Percentiles rank a stretch among this genome's conserved stretches.
phyloP scores from a whole-genome alignment of 31 red algal genomes.

The Asparagopsis taxiformis region DNA sequence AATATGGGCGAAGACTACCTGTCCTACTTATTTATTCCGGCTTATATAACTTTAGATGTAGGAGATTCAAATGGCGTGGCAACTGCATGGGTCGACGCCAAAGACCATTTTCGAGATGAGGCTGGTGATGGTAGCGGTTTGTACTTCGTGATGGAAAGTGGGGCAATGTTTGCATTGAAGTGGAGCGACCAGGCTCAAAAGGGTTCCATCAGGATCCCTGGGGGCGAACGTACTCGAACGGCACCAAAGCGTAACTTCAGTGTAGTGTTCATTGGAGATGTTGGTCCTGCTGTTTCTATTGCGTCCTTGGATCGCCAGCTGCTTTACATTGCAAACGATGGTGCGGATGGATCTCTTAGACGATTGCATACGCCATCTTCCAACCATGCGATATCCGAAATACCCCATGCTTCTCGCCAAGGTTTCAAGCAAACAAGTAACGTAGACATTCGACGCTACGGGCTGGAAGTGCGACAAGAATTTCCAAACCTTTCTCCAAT shows the following conservation, averaged over 20 bases:
- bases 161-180: slow-evolving; percentile 38
- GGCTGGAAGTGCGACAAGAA: slow-evolving; percentile 68
- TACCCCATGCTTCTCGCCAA: not conserved
- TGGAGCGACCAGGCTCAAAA: slow-evolving; percentile 29
- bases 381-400: not conserved
- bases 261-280: slow-evolving; percentile 65
- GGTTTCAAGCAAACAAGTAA: no score
- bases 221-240: slow-evolving; percentile 27
- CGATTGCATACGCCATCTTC: slow-evolving; percentile 23
- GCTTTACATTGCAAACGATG: slow-evolving; percentile 63
- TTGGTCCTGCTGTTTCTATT: slow-evolving; percentile 61
- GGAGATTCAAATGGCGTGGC: slow-evolving; percentile 38
- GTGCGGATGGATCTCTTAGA: slow-evolving; percentile 66
- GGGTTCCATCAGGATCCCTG: slow-evolving; percentile 49
- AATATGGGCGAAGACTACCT: slow-evolving; percentile 39
- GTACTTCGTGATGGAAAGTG: slow-evolving; percentile 72
- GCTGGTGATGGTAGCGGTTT: slow-evolving; percentile 17
- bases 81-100: slow-evolving; percentile 50
- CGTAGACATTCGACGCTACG: no score
- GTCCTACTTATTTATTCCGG: slow-evolving; percentile 41
- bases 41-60: slow-evolving; percentile 35
- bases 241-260: slow-evolving; percentile 30
- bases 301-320: slow-evolving; percentile 39
- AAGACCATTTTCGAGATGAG: slow-evolving; percentile 56
- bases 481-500: slow-evolving; percentile 70